Evolutionary conservation across 2,329 filamentous ascomycete genomes (phyloP), one percentile per base, ranked within the genome.

Genomic region (Colletotrichum limetticola): DNA sequence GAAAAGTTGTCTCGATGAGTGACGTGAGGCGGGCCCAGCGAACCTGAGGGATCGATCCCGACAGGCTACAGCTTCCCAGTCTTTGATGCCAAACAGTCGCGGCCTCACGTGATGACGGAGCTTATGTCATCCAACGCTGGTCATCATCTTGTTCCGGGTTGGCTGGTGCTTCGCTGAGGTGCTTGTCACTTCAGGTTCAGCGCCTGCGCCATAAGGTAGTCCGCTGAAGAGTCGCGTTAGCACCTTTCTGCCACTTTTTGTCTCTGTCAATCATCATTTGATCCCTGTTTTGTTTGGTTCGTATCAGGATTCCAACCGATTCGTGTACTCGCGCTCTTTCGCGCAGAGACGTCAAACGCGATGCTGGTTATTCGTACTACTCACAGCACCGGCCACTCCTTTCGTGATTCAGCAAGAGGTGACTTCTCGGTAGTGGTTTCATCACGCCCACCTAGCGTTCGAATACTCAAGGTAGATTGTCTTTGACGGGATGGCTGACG

Each of bases 21-120:
- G 69, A 68, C 60, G 60, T 65, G 64, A 65, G 55, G 60, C 60
- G 37, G 42, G 24, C 42, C 22, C 32, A 64, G 19, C 28, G 32
- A 26, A 64, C 37, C 37, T 42, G 16, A 42, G 37, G 53, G 42
- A 49, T 49, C 16, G n/a, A 49, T 49, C 58, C 53, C 37, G 30
- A n/a, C 56, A 70, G 49, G 52, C 49, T 59, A n/a, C 56, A 70
- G 49, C 58, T 62, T 59, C 16, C 37, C 37, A 19, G 37, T 42
- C 16, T n/a, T 16, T 16, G 55, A 24, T 65, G 57, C 65, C 69
- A 72, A 68, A 63, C 7, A 26, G 53, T 64, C 72, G 71, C 72
- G 72, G 5, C 52, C 30, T 69, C 72, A 74, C 72, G 72, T 74
- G 72, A 71, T 12, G 0, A 19, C 14, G 2, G 2, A 3, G 49